Base-by-base conservation (phyloP, 176 grass and related monocot species). In the Triticum urartu region DNA sequence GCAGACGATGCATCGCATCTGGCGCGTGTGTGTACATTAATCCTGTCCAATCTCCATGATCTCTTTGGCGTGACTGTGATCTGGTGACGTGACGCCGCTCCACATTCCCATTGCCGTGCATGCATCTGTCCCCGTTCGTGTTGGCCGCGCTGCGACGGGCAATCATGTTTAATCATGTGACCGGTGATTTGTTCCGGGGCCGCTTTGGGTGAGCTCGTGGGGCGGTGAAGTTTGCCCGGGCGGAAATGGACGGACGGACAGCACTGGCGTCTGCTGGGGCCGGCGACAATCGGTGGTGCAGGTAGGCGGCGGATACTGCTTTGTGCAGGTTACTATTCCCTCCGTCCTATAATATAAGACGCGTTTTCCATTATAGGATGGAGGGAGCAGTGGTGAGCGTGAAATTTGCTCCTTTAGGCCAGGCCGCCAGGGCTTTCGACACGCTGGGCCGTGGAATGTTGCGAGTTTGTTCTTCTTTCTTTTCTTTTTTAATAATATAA, bases 211-310 rank as follows among this genome's bases (percentile, higher is more conserved):
- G 67, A 38, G 35, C 9, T 70, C 4, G 34, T 39, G 34, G 32
- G 33, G 66, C 66, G 66, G 17, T 30, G 22, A 84, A 11, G 67
- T 11, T 66, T 35, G 58, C 68, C 87, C 13, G 77, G 60, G 56
- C 56, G 32, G 87, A 82, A 62, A 86, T 47, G 35, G 78, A 82
- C 50, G 48, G 50, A 54, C 50, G 50, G 50, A 1, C 50, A 30
- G 50, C 50, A 54, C 50, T 54, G 50, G 50, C 15, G 50, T 7
- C 15, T 54, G 50, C 50, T 15, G 15, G 15, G 54, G 54, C 54
- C 20, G 56, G 20, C 18, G 56, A 59, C 56, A 72, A 72, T 42
- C 69, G 11, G 34, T 20, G 34, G 68, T 45, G 52, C 68, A 3
- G 54, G n/a, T 6, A 40, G 50, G 50, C 9, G 34, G 66, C 17